phyloP scores from a whole-genome alignment of 2,329 filamentous ascomycete species.

The Aureobasidium sp. region DNA sequence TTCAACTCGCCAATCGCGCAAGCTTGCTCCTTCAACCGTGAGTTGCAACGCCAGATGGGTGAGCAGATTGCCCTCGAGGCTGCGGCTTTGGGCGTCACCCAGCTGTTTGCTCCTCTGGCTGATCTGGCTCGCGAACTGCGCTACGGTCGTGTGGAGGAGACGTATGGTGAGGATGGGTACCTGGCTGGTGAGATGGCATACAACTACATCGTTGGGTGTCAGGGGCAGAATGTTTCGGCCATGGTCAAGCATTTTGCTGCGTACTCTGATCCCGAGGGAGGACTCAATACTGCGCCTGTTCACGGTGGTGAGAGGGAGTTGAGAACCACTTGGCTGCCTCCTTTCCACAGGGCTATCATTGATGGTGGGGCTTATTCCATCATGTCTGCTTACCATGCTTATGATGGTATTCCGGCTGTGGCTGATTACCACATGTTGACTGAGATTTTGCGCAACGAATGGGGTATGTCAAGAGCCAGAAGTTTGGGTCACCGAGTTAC shows the following conservation, averaged over 20 bases:
- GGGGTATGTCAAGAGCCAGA: conserved; percentile 34
- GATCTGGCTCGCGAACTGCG: conserved; percentile 64
- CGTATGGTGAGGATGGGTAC: conserved; percentile 59
- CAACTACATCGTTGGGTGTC: conserved; percentile 50
- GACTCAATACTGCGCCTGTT: conserved; percentile 57
- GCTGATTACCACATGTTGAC: conserved; percentile 57
- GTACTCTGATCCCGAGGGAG: conserved; percentile 61
- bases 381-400: conserved; percentile 66
- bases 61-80: conserved; percentile 57
- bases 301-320: conserved; percentile 48
- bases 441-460: conserved; percentile 59
- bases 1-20: conserved; percentile 70
- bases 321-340: conserved; percentile 45
- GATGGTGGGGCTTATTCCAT: conserved; percentile 59
- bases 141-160: conserved; percentile 67
- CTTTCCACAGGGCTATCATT: conserved; percentile 62
- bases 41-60: conserved; percentile 58
- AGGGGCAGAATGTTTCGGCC: conserved; percentile 56
- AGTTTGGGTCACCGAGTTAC: not conserved
- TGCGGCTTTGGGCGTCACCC: conserved; percentile 59
- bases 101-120: conserved; percentile 61
- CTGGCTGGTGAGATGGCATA: conserved; percentile 61
- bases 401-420: conserved; percentile 61
- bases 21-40: conserved; percentile 61
- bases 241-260: conserved; percentile 70